These are phyloP conservation scores for Amphicarpaea edgeworthii DNA, from an alignment of 306 rosid species.

Conservation along the genomic window DNA sequence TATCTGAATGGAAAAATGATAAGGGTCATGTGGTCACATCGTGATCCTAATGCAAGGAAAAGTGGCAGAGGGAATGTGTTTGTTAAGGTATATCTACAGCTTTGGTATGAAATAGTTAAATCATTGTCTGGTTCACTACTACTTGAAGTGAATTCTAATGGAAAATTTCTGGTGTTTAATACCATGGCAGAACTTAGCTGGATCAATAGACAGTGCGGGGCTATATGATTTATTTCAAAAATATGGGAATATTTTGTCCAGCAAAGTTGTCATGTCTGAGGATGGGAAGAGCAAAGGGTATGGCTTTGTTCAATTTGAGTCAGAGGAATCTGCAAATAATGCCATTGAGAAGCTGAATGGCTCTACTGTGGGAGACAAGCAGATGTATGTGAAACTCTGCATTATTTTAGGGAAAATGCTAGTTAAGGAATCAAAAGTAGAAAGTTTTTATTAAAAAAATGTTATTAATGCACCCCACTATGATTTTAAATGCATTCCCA, in stretches of 20 bases:
- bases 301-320: constrained; percentile 88
- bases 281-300: constrained; percentile 88
- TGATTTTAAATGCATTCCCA: no score
- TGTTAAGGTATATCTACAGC: constrained; percentile 66
- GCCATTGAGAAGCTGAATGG: constrained; percentile 85
- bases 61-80: constrained; percentile 73
- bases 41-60: constrained; percentile 74
- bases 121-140: constrained; percentile 9
- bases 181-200: constrained; percentile 67
- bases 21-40: constrained; percentile 86
- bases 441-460: not conserved
- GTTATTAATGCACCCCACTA: not conserved
- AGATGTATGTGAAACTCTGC: constrained; percentile 60
- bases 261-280: constrained; percentile 79
- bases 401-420: not conserved
- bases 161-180: constrained; percentile 17
- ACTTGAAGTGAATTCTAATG: constrained; percentile 27
- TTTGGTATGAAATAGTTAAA: not conserved
- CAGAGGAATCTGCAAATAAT: constrained; percentile 76
- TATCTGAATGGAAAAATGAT: constrained; percentile 70
- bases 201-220: constrained; percentile 57
- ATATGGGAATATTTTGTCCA: constrained; percentile 73
- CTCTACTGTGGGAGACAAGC: constrained; percentile 60
- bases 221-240: constrained; percentile 67
- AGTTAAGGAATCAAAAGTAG: not conserved